Percentiles rank a stretch among this genome's conserved stretches.
These are phyloP conservation scores for Alternaria conjuncta DNA, from an alignment of 2,329 filamentous ascomycete species.

Conservation along the genomic window DNA sequence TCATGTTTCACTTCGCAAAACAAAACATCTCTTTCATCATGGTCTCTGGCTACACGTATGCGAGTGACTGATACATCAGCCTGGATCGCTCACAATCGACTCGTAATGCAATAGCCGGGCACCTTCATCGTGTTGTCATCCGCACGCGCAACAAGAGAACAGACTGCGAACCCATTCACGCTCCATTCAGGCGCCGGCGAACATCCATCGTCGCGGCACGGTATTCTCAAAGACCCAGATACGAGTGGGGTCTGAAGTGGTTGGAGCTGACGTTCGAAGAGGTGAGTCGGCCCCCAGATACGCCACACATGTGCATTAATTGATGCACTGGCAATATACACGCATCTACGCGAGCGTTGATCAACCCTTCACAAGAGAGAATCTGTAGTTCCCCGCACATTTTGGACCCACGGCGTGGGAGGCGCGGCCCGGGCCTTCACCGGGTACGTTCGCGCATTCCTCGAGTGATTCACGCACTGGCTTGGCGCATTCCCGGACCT, in stretches of 20 bases:
- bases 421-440: neutral
- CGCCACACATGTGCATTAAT: neutral
- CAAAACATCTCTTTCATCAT: neutral
- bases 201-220: neutral
- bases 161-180: neutral
- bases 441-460: neutral
- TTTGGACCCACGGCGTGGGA: neutral
- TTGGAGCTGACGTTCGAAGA: neutral
- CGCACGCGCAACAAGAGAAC: fast-evolving
- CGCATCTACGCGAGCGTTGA: neutral
- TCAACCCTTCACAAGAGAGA: neutral
- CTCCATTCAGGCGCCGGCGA: fast-evolving
- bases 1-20: neutral
- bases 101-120: neutral
- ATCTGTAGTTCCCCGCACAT: neutral
- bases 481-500: neutral
- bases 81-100: neutral
- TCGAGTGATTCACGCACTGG: neutral
- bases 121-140: neutral
- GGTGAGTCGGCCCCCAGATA: neutral
- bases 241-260: neutral
- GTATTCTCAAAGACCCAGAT: neutral
- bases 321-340: neutral
- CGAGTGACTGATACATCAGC: neutral
- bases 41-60: neutral